Base-by-base conservation (phyloP, 2,329 filamentous ascomycete genomes). In the Claviceps quebecensis region DNA sequence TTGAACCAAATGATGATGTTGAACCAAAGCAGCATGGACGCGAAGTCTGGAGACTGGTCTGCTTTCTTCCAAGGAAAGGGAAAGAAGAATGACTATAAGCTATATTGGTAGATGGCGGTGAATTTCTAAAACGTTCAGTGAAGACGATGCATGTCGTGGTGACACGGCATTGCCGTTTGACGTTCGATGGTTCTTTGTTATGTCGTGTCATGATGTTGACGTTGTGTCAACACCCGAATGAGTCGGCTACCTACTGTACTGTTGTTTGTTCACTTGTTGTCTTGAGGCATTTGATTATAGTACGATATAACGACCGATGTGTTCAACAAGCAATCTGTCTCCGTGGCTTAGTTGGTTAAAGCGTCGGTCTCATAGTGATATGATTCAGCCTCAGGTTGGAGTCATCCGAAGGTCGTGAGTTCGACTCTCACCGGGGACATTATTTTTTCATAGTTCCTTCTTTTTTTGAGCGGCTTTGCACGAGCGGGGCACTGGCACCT, bases 341-440 rank as follows among this genome's bases (percentile, higher is more conserved):
- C 59, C 57, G 58, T 66, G 63, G 64, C 64, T 64, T 62, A 66
- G 64, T 63, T 64, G 63, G 64, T 65, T 66, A 66, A 62, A 64
- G 64, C 64, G 64, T 66, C 63, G 62, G 63, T 65, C 63, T 65
- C 63, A 51, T 47, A 47, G 7, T 1, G 2, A 1, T 47, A 40
- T 56, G 52, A 57, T 52, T 46, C 52, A 55, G 65, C 67, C 65
- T 14, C 2, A 48, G 48, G 41, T 48, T 53, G 53, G 55, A 48
- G 56, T 45, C n/a, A 60, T 60, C 58, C 68, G 68, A 70, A 70
- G 69, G 67, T 69, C 69, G 67, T 64, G 68, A 75, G 73, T 65
- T 75, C 74, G 65, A 69, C 60, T 59, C 68, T 72, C 65, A 63
- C 67, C 61, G 60, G 67, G 67, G 66, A 69, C 67, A 68, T 23